A percentile compares a stretch with the other conserved stretches of the same genome.
phyloP scores from a whole-genome alignment of 2,329 filamentous ascomycete species.

The Dryadomyces sulphureus region DNA sequence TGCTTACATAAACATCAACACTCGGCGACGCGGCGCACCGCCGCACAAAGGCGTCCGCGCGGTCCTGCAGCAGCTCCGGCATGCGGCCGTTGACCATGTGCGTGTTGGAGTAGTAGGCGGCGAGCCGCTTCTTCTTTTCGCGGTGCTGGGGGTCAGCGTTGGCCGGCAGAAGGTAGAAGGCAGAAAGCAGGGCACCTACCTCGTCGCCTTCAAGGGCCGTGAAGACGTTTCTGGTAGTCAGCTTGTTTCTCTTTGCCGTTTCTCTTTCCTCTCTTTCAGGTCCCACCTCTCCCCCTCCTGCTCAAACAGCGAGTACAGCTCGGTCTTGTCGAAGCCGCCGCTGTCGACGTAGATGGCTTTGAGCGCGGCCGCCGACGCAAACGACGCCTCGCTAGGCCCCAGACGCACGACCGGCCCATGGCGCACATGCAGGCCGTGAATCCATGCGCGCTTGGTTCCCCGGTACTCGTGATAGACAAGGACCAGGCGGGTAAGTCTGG shows the following conservation, averaged over 20 bases:
- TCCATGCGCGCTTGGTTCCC: slow-evolving; percentile 6
- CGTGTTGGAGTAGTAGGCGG: slow-evolving; percentile 6
- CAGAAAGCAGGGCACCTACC: background rate
- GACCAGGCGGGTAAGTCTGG: background rate
- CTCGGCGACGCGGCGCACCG: background rate
- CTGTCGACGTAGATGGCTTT: slow-evolving; percentile 1
- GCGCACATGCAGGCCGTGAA: slow-evolving; percentile 2
- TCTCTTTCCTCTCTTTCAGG: background rate
- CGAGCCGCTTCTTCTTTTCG: slow-evolving; percentile 2
- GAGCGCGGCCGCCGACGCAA: slow-evolving; percentile 3
- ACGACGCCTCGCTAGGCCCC: slow-evolving; percentile 3
- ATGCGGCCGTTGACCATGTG: background rate
- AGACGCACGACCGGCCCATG: slow-evolving; percentile 6
- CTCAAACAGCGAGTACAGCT: slow-evolving; percentile 5
- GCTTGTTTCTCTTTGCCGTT: background rate
- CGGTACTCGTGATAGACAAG: slow-evolving; percentile 4
- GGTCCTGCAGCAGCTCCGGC: slow-evolving; percentile 2
- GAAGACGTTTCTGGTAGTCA: slow-evolving; percentile 2
- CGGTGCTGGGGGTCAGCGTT: background rate
- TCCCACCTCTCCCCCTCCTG: slow-evolving; percentile 2
- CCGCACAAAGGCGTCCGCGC: slow-evolving; percentile 4
- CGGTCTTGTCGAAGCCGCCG: slow-evolving; percentile 5
- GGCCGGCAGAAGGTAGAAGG: background rate
- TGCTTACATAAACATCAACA: slow-evolving; percentile 5
- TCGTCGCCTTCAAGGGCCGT: slow-evolving; percentile 3